These are phyloP conservation scores for Tothia fuscella DNA, from an alignment of 2,329 filamentous ascomycete species.

Conservation along the genomic window DNA sequence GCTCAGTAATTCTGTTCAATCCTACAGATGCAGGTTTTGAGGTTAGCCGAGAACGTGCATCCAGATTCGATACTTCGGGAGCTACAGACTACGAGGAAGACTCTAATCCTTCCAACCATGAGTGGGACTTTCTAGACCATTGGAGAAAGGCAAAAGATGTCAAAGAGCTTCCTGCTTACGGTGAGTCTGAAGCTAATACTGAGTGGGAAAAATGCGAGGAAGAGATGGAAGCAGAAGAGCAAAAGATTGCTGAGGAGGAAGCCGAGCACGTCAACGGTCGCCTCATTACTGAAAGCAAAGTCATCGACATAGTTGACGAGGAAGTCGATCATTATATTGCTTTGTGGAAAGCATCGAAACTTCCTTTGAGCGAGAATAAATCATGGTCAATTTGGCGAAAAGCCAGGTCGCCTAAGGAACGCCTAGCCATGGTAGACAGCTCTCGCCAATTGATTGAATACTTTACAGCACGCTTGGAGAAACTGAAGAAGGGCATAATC, in stretches of 20 bases:
- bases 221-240: constrained; percentile 30
- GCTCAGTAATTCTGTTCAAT: constrained; percentile 23
- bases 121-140: constrained; percentile 30
- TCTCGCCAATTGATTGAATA: constrained; percentile 28
- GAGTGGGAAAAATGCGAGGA: constrained; percentile 15
- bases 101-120: constrained; percentile 12
- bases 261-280: constrained; percentile 14
- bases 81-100: constrained; percentile 15
- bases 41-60: constrained; percentile 19
- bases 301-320: constrained; percentile 42
- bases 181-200: constrained; percentile 32
- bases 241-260: constrained; percentile 38
- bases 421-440: not conserved
- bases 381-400: constrained; percentile 52
- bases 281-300: constrained; percentile 28
- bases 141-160: constrained; percentile 28
- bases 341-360: constrained; percentile 47
- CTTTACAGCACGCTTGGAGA: constrained; percentile 43
- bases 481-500: constrained; percentile 43
- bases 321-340: constrained; percentile 39
- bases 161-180: constrained; percentile 39
- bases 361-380: constrained; percentile 42
- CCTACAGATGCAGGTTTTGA: constrained; percentile 12
- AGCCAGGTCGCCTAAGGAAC: constrained; percentile 29
- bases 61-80: constrained; percentile 13